Evolutionary conservation across 768 basidiomycete species (phyloP), one percentile per base, ranked within the genome.

Genomic region (Lactarius akahatsu): DNA sequence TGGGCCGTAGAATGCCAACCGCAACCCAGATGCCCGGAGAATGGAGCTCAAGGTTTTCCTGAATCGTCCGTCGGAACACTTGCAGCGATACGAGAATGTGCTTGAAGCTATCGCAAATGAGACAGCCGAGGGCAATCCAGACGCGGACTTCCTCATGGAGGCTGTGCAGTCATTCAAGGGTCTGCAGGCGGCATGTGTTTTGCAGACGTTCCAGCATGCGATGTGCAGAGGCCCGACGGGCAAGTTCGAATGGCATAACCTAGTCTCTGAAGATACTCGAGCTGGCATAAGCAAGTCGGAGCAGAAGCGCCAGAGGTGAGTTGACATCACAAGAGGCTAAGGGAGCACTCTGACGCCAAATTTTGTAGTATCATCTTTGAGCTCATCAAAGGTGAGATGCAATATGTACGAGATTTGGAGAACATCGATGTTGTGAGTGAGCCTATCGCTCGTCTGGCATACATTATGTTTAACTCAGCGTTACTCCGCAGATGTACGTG

Each of bases 321-420:
- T 77, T 45, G 4, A 58, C 63, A 13, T 18, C 7, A 57, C n/a
- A 26, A 26, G 40, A 54, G 23, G 50, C 26, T 54, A 34, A 30
- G 6, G 13, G 34, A 47, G 55, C 20, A 18, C 13, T 13, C 20
- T 63, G 61, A 43, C 38, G 60, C 55, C 3, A 28, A 16, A 64
- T 67, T 38, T 18, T 13, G 43, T 69, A 94, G 93, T 54, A 87
- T 94, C 72, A 94, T 96, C 59, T 97, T 96, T 72, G 94, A 97
- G 79, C 76, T 96, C 68, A 96, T 97, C 76, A 92, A 96, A 76
- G 91, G 92, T 69, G 94, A 97, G 76, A 96, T 96, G 93, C 86
- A 87, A 32, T 97, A 96, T 73, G 94, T 96, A 32, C 91, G 88
- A 71, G 94, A 97, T 80, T 77, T 97, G 65, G 91, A 94, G 76